Base-by-base conservation (phyloP, 345 rosid species). In the Isatis tinctoria region DNA sequence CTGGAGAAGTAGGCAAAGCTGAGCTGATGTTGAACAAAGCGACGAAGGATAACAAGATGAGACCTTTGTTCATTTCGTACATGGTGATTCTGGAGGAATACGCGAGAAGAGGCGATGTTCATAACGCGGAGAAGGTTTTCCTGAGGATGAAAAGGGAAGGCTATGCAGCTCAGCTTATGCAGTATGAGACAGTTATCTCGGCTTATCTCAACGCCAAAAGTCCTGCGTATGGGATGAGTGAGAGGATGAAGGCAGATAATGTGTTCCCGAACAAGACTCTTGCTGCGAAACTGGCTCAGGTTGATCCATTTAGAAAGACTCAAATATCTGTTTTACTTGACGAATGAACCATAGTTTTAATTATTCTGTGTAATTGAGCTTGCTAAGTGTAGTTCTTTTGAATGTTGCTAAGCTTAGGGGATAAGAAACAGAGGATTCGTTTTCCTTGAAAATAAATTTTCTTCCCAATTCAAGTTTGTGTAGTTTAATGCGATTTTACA, bases 1-100 rank as follows among this genome's bases (percentile, higher is more conserved):
- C 84, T 0, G 97, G 99, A 3, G 96, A 95, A 74, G 85, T 90
- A 62, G 96, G 88, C 48, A 92, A 90, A 77, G 97, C 97, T 8
- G 90, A 88, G 75, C 67, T 87, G 18, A 69, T 92, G 68, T 63
- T 95, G 79, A 79, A 79, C 14, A 95, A 83, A 83, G 96, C 92
- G 3, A 49, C 74, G 5, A 77, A 77, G 68, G 82, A 83, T 73
- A 88, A 70, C 28, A 69, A 67, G 58, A 4, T 60, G 69, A 88
- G 82, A 74, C 98, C 99, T 40, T 43, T 87, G 87, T 92, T 80
- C 64, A 72, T 1, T 54, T 84, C 98, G 4, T 87, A 75, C 85
- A 82, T 83, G 82, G 26, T 20, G 65, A 78, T 95, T n/a, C 84
- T 95, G 79, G 88, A 87, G 10, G 85, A 81, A 74, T 95, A 90